Evolutionary conservation across 1,139 yeast species (phyloP).

Genomic region (Yamadazyma triangularis): DNA sequence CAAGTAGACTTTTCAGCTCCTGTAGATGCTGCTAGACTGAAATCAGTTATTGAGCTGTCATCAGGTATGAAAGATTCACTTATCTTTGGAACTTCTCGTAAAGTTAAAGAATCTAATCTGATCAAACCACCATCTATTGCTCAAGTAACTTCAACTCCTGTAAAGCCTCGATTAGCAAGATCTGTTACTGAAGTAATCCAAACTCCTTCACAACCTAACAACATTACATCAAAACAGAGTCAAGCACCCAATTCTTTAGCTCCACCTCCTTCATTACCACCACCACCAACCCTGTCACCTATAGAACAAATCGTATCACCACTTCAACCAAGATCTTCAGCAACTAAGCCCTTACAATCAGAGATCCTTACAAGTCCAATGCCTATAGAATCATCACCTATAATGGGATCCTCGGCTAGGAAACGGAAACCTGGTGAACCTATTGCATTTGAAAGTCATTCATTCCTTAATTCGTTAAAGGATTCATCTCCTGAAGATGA

Average conservation of each 20-base stretch:
- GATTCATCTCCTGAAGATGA: constrained; percentile 16
- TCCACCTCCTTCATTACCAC: too few species aligned
- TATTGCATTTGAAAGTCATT: constrained; percentile 25
- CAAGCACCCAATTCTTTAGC: too few species aligned
- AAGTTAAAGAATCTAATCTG: constrained; percentile 9
- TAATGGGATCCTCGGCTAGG: constrained; percentile 6
- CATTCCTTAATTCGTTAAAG: constrained; percentile 24
- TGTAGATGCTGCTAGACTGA: constrained; percentile 5
- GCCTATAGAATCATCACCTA: constrained; percentile 17
- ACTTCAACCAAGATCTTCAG: not conserved
- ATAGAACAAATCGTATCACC: not conserved
- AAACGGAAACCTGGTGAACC: constrained; percentile 33
- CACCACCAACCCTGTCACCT: constrained; percentile 1
- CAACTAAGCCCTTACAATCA: not conserved
- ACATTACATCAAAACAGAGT: not conserved
- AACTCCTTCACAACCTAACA: not conserved
- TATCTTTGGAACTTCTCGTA: constrained; percentile 27
- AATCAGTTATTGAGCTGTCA: constrained; percentile 4
- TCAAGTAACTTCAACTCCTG: constrained; percentile 15
- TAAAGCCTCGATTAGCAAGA: constrained; percentile 6
- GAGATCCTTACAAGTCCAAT: constrained; percentile 4
- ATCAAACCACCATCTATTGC: constrained; percentile 7
- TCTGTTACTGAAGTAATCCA: constrained; percentile 1
- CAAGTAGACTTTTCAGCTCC: constrained; percentile 38
- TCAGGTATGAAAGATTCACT: constrained; percentile 8